These are phyloP conservation scores for Sphagnum magellanicum DNA, from an alignment of 228 moss, liverwort and hornwort genomes.

Conservation along the genomic window DNA sequence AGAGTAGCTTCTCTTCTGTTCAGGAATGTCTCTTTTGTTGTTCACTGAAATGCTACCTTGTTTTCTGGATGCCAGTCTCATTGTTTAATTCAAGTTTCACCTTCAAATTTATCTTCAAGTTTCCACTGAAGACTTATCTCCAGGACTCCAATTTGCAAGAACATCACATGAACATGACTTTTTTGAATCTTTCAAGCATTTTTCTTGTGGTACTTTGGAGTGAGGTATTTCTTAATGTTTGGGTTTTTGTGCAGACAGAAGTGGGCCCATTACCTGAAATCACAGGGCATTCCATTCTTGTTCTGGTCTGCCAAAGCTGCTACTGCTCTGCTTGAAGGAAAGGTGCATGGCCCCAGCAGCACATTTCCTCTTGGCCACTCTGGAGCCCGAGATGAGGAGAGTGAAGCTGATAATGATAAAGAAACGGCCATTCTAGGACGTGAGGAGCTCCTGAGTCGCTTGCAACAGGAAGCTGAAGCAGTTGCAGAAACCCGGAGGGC, in stretches of 20 bases:
- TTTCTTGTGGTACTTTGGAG: too few species aligned
- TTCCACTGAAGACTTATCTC: too few species aligned
- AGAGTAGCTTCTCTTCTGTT: too few species aligned
- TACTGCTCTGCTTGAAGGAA: constrained; percentile 34
- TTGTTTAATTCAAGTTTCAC: too few species aligned
- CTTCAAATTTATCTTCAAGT: too few species aligned
- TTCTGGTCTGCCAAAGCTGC: constrained; percentile 60
- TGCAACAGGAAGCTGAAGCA: constrained; percentile 39
- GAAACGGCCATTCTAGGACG: constrained; percentile 25
- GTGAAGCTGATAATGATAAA: constrained; percentile 6
- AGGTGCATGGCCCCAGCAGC: neutral
- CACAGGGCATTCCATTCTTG: constrained; percentile 29
- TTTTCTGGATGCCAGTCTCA: too few species aligned
- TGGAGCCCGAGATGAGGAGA: constrained; percentile 5
- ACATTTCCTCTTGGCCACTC: constrained; percentile 7
- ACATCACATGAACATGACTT: too few species aligned
- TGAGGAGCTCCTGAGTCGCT: constrained; percentile 34
- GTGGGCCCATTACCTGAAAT: constrained; percentile 36
- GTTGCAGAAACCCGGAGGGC: constrained; percentile 24
- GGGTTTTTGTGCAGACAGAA: constrained; percentile 14
- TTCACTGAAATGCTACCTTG: too few species aligned
- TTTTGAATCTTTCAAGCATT: too few species aligned
- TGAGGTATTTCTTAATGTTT: too few species aligned
- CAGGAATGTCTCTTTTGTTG: too few species aligned
- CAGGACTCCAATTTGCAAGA: too few species aligned